A percentile compares a stretch with the other conserved stretches of the same genome.
Conservation (phyloP, 2,329 filamentous ascomycete genomes). For the Paracorniculantispora psalliotae region DNA sequence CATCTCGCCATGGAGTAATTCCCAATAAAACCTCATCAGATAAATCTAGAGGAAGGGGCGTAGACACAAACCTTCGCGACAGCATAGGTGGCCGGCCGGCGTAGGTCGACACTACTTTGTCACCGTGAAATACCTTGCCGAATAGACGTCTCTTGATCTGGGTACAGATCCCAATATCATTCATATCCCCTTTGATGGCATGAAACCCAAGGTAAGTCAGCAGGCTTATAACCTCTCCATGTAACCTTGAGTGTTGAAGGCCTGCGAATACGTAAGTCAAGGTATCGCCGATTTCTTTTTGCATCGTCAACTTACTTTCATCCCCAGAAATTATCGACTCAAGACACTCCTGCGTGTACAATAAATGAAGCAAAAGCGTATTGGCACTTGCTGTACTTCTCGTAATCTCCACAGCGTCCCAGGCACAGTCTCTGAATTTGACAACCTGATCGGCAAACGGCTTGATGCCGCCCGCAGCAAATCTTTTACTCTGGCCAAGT, state of each 20-base stretch:
- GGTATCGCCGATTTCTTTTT: too few relatives aligned
- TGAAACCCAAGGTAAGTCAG: slow-evolving; percentile 14
- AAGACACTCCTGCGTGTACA: slow-evolving; percentile 20
- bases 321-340: neutral
- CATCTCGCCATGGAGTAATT: neutral
- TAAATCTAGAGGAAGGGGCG: slow-evolving; percentile 14
- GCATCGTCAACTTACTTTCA: too few relatives aligned
- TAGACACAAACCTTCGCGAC: slow-evolving; percentile 10
- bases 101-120: slow-evolving; percentile 14
- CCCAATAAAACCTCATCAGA: slow-evolving; percentile 9
- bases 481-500: neutral
- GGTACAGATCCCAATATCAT: slow-evolving; percentile 10
- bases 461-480: neutral
- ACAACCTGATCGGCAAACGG: neutral
- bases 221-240: slow-evolving; percentile 13
- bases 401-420: slow-evolving; percentile 22
- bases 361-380: slow-evolving; percentile 27
- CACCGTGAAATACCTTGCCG: slow-evolving; percentile 11
- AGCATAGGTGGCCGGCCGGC: slow-evolving; percentile 13
- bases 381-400: slow-evolving; percentile 24
- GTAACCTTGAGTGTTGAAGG: slow-evolving; percentile 12
- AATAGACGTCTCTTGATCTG: slow-evolving; percentile 15
- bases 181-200: neutral
- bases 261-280: neutral
- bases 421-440: slow-evolving; percentile 15